Evolutionary conservation across 495 filamentous ascomycete genomes (phyloP).

Genomic region (Penicillium fimorum): DNA sequence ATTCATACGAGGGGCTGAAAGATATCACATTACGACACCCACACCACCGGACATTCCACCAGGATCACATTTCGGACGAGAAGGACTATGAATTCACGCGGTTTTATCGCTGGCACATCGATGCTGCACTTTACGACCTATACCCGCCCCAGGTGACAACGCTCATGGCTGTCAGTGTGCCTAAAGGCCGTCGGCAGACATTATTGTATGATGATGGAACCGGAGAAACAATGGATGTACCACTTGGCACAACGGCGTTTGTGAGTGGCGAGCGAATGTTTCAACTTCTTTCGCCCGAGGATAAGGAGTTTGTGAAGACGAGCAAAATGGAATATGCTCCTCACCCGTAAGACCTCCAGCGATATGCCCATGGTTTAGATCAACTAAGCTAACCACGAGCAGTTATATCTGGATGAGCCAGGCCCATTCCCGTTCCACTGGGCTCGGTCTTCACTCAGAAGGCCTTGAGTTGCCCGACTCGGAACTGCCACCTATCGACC

Average conservation of each 20-base stretch:
- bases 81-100: slow-evolving; percentile 67
- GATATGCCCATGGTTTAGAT: neutral
- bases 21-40: slow-evolving; percentile 68
- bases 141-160: slow-evolving; percentile 69
- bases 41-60: slow-evolving; percentile 72
- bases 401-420: slow-evolving; percentile 72
- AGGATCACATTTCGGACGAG: slow-evolving; percentile 56
- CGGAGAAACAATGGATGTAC: slow-evolving; percentile 63
- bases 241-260: slow-evolving; percentile 75
- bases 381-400: neutral
- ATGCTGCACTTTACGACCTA: slow-evolving; percentile 70
- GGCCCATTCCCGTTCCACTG: slow-evolving; percentile 61
- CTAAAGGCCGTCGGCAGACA: slow-evolving; percentile 60
- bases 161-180: slow-evolving; percentile 65
- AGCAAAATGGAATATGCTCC: slow-evolving; percentile 71
- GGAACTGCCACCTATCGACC: slow-evolving; percentile 61
- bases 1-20: slow-evolving; percentile 63
- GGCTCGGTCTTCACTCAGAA: slow-evolving; percentile 64
- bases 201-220: slow-evolving; percentile 70
- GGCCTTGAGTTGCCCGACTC: slow-evolving; percentile 53
- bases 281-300: slow-evolving; percentile 56
- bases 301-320: slow-evolving; percentile 62
- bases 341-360: slow-evolving; percentile 49
- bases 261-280: slow-evolving; percentile 66
- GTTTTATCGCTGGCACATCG: slow-evolving; percentile 79